Evolutionary conservation across 148 eudicot species (phyloP).

Genomic region (Rhododendron griersonianum): DNA sequence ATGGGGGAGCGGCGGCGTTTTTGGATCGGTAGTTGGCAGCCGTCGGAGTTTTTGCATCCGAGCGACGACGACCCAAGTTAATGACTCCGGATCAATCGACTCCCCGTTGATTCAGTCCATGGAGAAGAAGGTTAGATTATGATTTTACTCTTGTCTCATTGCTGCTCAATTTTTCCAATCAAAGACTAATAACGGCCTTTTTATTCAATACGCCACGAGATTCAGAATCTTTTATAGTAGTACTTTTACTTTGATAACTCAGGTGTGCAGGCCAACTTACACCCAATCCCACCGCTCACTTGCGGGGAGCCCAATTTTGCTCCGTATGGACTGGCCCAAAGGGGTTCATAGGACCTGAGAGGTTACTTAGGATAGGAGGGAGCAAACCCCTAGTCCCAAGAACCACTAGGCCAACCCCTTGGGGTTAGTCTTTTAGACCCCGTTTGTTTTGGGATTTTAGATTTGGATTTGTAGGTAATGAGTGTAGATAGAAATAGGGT

Average conservation of each 20-base stretch:
- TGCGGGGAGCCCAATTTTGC: background rate
- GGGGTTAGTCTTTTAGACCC: background rate
- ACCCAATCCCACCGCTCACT: background rate
- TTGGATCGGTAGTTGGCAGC: background rate
- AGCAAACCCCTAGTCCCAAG: too few species aligned
- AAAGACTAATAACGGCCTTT: background rate
- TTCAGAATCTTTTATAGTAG: background rate
- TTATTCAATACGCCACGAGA: background rate
- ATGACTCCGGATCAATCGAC: slow-evolving; percentile 47
- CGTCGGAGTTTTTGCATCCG: slow-evolving; percentile 28
- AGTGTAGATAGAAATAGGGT: too few species aligned
- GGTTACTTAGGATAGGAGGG: too few species aligned
- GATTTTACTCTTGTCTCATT: background rate
- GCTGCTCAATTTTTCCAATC: background rate
- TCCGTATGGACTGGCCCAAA: too few species aligned
- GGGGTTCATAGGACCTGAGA: too few species aligned
- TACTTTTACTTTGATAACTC: background rate
- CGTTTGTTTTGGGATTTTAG: too few species aligned
- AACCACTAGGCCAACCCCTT: too few species aligned
- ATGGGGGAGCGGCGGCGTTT: background rate
- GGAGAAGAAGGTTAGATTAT: slow-evolving; percentile 48
- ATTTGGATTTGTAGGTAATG: too few species aligned
- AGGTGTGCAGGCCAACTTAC: background rate
- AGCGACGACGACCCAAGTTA: slow-evolving; percentile 29
- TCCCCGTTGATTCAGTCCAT: slow-evolving; percentile 61